Base-by-base conservation (phyloP, 2,329 filamentous ascomycete species). In the Fusarium sp. region DNA sequence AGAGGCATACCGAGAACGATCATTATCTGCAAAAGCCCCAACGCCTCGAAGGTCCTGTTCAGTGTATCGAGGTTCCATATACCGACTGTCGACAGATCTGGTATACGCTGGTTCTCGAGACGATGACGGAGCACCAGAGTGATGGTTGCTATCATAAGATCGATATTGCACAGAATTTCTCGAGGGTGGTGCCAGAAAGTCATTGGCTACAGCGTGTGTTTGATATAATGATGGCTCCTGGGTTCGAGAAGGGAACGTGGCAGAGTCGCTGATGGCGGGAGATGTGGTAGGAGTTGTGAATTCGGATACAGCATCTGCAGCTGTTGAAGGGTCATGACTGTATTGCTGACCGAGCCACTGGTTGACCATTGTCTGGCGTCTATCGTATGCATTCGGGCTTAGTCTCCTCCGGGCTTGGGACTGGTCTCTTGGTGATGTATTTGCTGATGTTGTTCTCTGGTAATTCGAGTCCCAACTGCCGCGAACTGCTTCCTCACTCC, bases 401-500 rank as follows among this genome's bases (percentile, higher is more conserved):
- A 50, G 54, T 13, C 61, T 50, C 15, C 58, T 58, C 54, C 51
- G 58, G 11, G 65, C 48, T n/a, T 66, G 54, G 28, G 46, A 51
- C 36, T 64, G 62, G 34, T 67, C 63, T 42, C 48, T 64, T 9
- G 67, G 63, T 28, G 69, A 65, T 28, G 65, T 49, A 38, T 61
- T 60, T 42, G 53, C 40, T 24, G 63, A 65, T 35, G 54, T 53
- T n/a, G 69, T 60, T 29, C 52, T 52, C n/a, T 69, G 65, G 39
- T 66, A 63, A 39, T 55, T 65, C 24, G 67, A 70, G 29, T 68
- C 65, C 61, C 67, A 69, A 46, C 68, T 72, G 5, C 70, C 70
- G 8, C 67, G 65, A 36, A 71, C 59, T 5, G 68, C 68, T 34
- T 72, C 70, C 7, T 70, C 70, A 25, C 70, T 72, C 70, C 70